Evolutionary conservation across 164 flowering plant species (phyloP).

Genomic region (Nelumbo lutea): DNA sequence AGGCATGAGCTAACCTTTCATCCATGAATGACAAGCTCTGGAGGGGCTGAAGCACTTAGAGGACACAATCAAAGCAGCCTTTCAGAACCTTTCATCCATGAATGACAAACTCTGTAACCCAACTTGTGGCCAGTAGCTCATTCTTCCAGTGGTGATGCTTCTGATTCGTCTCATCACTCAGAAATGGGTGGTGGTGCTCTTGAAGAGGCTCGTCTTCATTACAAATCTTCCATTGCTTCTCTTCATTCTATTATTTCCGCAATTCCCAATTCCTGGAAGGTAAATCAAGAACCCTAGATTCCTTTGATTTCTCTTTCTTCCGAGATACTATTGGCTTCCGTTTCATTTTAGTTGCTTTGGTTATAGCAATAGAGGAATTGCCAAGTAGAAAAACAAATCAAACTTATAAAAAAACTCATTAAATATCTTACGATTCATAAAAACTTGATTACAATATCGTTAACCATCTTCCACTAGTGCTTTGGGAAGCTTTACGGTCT

Average conservation of each 20-base stretch:
- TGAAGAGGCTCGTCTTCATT: conserved; percentile 59
- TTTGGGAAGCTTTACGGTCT: too few species aligned
- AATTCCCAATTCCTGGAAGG: conserved; percentile 58
- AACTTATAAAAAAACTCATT: too few species aligned
- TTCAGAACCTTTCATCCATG: conserved; percentile 69
- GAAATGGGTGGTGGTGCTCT: conserved; percentile 61
- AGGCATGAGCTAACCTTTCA: too few species aligned
- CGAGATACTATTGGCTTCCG: too few species aligned
- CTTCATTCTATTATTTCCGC: conserved; percentile 63
- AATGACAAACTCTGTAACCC: conserved; percentile 92
- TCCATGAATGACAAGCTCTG: too few species aligned
- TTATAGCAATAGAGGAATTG: too few species aligned
- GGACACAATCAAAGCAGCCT: conserved; percentile 67
- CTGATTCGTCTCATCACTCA: conserved; percentile 25
- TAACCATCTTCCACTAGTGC: too few species aligned
- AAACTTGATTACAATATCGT: too few species aligned
- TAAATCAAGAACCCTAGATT: conserved; percentile 11
- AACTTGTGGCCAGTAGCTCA: conserved; percentile 47
- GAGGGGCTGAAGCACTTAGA: conserved; percentile 68
- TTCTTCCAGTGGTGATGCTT: conserved; percentile 13
- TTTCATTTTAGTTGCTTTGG: too few species aligned
- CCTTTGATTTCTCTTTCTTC: too few species aligned
- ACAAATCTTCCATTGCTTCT: conserved; percentile 62
- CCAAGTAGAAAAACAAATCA: too few species aligned
- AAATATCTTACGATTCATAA: too few species aligned